Evolutionary conservation across 202 grass and related monocot genomes (phyloP).

Genomic region (Panicum hallii): DNA sequence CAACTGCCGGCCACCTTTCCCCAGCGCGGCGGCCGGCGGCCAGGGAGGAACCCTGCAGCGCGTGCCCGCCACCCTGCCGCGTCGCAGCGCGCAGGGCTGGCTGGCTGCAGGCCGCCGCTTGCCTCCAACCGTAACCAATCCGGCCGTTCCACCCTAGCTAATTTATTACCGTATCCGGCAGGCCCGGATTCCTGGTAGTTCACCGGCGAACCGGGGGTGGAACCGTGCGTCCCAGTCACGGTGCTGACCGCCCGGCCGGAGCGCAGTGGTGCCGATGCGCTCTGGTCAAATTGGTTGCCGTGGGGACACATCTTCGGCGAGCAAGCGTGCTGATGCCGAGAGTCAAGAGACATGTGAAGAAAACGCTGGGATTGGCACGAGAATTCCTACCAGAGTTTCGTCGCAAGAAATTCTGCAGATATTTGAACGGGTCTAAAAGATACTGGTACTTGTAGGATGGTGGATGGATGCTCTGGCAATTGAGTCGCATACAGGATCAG

Average conservation of each 20-base stretch:
- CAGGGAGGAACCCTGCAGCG: not conserved
- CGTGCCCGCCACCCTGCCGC: not conserved
- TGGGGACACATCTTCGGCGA: not conserved
- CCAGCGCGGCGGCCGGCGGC: not conserved
- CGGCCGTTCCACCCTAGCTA: not conserved
- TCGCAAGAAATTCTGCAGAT: not conserved
- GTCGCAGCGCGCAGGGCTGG: not conserved
- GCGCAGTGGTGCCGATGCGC: not conserved
- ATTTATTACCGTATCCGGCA: slow-evolving; percentile 40
- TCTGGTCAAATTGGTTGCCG: not conserved
- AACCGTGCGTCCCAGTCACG: slow-evolving; percentile 36
- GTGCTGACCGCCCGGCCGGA: slow-evolving; percentile 1
- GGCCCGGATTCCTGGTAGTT: too few relatives aligned
- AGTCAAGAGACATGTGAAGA: too few relatives aligned
- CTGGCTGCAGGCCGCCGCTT: too few relatives aligned
- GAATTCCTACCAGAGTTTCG: not conserved
- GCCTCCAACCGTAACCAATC: slow-evolving; percentile 38
- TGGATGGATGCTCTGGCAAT: not conserved
- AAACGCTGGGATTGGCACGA: too few relatives aligned
- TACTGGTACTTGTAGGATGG: not conserved
- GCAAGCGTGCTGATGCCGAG: not conserved
- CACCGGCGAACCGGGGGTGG: not conserved
- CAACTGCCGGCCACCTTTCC: not conserved
- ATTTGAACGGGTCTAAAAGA: not conserved
- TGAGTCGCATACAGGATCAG: not conserved